Evolutionary conservation across 106 monocot genomes (phyloP), one percentile per base, ranked within the genome.

Genomic region (Acorus calamus): DNA sequence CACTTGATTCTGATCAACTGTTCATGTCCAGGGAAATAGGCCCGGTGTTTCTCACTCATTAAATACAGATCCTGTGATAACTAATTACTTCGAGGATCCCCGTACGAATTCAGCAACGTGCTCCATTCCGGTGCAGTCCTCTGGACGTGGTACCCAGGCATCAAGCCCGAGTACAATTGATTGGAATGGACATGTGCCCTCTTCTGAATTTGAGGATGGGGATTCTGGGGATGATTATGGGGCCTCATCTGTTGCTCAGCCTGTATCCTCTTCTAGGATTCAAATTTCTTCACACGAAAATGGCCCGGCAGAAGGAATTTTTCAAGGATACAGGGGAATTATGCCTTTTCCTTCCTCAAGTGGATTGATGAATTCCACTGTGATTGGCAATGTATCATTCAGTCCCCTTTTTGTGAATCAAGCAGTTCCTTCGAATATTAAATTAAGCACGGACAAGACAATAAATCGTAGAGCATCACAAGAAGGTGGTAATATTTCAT

Each of bases 131-230:
- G 28, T 28, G 28, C 28, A 28, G 28, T 28, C 28, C 28, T 28
- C 28, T 28, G 28, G 28, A 28, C 28, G 28, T 28, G 28, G 28
- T 28, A 28, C 68, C n/a, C 68, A 72, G 71, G 58, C 59, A 47
- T 74, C 77, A 46, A 74, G 58, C 48, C 47, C 69, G 14, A 52
- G 47, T 70, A 78, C 52, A 47, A 45, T 49, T 10, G 71, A 66
- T 5, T 74, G 69, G 66, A 77, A 47, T 46, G 68, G 44, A 6
- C 78, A 72, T 7, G 42, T 70, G 60, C 65, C 51, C 41, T 70
- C 74, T 68, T 70, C 72, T 64, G 83, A 83, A 59, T 50, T 75
- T 50, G 78, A 79, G 51, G 75, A 75, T 71, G 71, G 60, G 14
- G 78, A 83, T 55, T 78, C 68, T 54, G 72, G 75, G 8, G 61